Evolutionary conservation across 2,329 filamentous ascomycete species (phyloP), one percentile per base, ranked within the genome.

Genomic region (Alternaria novae-zelandiae): DNA sequence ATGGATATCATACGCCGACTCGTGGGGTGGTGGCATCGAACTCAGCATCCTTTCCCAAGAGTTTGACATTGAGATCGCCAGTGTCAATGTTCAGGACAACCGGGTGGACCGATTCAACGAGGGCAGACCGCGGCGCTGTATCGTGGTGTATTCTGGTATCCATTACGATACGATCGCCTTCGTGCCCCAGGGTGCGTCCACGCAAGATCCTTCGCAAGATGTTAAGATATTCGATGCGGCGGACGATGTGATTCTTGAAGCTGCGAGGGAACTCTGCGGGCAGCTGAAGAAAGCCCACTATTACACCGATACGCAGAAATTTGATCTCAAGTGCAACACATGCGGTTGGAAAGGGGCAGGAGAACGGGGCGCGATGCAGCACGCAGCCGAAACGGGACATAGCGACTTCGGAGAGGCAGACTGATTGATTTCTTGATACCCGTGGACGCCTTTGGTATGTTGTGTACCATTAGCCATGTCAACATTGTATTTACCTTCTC

Each of bases 11-110:
- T 88, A 89, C 21, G 89, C 90, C 21, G 89, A 95, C 71, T 89
- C 90, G 1, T 98, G 95, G 95, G 95, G 95, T 56, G 95, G 95
- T 6, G 93, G 90, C 6, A 97, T 97, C 68, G 95, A 98, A 79
- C 86, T 98, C 20, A 89, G 89, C 60, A 95, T 97, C 61, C 82
- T 98, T 15, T 92, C 92, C 43, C 88, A 94, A 66, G 89, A 96
- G 59, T 97, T 97, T 77, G 88, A 91, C 63, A 86, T 97, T 26
- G 93, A 97, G 76, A 93, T 97, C 56, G 92, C 89, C 79, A 92
- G 91, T 43, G 90, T 95, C 67, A 93, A 97, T 77, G 93, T 97
- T 3, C 85, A 90, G 71, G 87, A 88, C 43, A 78, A 89, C 12
- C 82, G 88, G 12, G 84, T 93, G 6, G 90, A 93, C 72, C 87